A percentile compares a stretch with the other conserved stretches of the same genome.
Conservation (phyloP, 345 rosid genomes). For the Nephelium lappaceum region DNA sequence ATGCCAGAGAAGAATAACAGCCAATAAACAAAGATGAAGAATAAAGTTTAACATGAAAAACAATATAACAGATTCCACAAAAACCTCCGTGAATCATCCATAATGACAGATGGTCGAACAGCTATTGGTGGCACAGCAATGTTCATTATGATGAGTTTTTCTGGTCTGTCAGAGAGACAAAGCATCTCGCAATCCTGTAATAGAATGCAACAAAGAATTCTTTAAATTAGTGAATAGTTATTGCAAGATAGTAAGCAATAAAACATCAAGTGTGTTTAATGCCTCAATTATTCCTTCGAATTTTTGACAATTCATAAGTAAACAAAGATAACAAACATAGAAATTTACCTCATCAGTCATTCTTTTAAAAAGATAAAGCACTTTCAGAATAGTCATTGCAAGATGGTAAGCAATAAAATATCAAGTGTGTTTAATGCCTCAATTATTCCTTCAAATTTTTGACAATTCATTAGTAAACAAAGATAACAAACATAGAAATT, state of each 20-base stretch:
- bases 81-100: constrained; percentile 81
- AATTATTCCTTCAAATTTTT: not conserved
- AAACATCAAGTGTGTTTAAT: not conserved
- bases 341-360: constrained; percentile 70
- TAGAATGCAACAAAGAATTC: constrained; percentile 19
- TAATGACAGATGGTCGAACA: constrained; percentile 85
- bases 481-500: constrained; percentile 5
- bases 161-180: constrained; percentile 77
- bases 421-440: not conserved
- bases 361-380: constrained; percentile 60
- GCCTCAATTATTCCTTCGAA: not conserved
- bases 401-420: not conserved
- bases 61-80: constrained; percentile 13
- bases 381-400: constrained; percentile 5
- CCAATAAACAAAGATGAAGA: constrained; percentile 24
- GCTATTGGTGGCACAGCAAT: constrained; percentile 91
- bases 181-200: constrained; percentile 88
- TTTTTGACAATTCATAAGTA: not conserved
- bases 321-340: constrained; percentile 3
- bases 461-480: not conserved
- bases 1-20: constrained; percentile 22
- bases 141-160: constrained; percentile 71
- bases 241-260: not conserved
- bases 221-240: not conserved
- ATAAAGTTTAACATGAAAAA: not conserved